Conservation (phyloP, 192 early-diverging fungal species). For the Physocladia obscura region DNA sequence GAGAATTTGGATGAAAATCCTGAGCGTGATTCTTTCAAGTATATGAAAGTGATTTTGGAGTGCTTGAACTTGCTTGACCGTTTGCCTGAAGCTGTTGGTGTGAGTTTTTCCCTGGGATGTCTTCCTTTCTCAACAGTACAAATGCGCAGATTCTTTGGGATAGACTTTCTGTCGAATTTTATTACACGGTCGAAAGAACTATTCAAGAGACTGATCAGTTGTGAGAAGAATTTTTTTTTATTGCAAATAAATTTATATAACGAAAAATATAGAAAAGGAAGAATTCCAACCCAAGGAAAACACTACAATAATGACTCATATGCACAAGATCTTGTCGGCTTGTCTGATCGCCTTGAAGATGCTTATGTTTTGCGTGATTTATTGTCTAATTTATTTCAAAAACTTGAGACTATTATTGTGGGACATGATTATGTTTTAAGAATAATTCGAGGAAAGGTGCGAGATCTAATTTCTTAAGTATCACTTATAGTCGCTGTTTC, state of each 20-base stretch:
- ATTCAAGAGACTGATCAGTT: slow-evolving; percentile 50
- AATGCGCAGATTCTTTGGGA: slow-evolving; percentile 36
- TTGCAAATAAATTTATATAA: not conserved
- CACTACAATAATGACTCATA: not conserved
- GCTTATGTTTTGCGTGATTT: slow-evolving; percentile 31
- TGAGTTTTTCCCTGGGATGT: slow-evolving; percentile 27
- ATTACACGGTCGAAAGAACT: slow-evolving; percentile 52
- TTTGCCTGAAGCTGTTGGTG: slow-evolving; percentile 48
- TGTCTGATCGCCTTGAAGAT: slow-evolving; percentile 17
- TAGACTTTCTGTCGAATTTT: slow-evolving; percentile 46
- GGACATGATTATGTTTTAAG: slow-evolving; percentile 37
- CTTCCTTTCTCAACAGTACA: not conserved
- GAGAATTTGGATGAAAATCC: slow-evolving; percentile 56
- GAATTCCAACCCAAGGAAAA: not conserved
- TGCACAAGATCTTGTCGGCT: slow-evolving; percentile 33
- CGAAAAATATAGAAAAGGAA: not conserved
- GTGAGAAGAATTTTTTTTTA: slow-evolving; percentile 24
- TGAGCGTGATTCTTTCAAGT: slow-evolving; percentile 54
- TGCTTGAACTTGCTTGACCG: slow-evolving; percentile 38
- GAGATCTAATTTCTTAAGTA: not conserved
- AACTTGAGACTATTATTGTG: slow-evolving; percentile 41
- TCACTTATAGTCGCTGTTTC: not conserved
- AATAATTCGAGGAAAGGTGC: slow-evolving; percentile 15
- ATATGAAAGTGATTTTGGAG: slow-evolving; percentile 50
- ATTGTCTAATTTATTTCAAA: slow-evolving; percentile 36